A percentile compares a stretch with the other conserved stretches of the same genome.
Conservation (phyloP, 2,329 filamentous ascomycete species). For the Dichotomopilus funicola region DNA sequence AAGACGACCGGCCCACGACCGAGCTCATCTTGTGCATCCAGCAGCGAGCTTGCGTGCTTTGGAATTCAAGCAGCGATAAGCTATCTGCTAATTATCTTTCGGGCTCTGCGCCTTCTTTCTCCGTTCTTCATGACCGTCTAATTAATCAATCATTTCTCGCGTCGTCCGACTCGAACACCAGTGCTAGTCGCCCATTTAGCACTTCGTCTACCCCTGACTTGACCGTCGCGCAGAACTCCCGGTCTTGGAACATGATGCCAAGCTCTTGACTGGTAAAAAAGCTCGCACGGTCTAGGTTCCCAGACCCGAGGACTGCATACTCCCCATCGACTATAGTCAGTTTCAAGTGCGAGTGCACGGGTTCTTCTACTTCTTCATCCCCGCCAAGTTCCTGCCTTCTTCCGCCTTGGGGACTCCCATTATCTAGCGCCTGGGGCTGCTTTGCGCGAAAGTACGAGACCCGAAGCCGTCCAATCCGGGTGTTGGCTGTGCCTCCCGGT, state of each 20-base stretch:
- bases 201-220: slow-evolving; percentile 28
- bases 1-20: no score
- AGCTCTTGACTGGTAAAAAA: slow-evolving; percentile 85
- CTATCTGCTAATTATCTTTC: no score
- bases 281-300: slow-evolving; percentile 78
- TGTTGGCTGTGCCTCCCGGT: slow-evolving; percentile 15
- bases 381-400: slow-evolving; percentile 22
- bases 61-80: no score
- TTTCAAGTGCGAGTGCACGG: slow-evolving; percentile 72
- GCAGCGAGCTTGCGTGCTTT: no score
- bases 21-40: no score
- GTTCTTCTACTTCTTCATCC: slow-evolving; percentile 41
- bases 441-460: slow-evolving; percentile 51
- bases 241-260: slow-evolving; percentile 52
- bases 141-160: not conserved
- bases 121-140: no score
- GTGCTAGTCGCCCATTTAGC: slow-evolving; percentile 30
- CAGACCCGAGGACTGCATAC: slow-evolving; percentile 65
- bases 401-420: slow-evolving; percentile 9
- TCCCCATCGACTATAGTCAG: slow-evolving; percentile 65
- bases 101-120: no score
- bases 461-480: slow-evolving; percentile 41
- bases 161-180: slow-evolving; percentile 27
- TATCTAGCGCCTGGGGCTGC: not conserved
- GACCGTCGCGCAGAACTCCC: slow-evolving; percentile 28